A percentile compares a stretch with the other conserved stretches of the same genome.
These are phyloP conservation scores for Ceratobasidium sp. DNA, from an alignment of 1,284 basidiomycete species.

Conservation along the genomic window DNA sequence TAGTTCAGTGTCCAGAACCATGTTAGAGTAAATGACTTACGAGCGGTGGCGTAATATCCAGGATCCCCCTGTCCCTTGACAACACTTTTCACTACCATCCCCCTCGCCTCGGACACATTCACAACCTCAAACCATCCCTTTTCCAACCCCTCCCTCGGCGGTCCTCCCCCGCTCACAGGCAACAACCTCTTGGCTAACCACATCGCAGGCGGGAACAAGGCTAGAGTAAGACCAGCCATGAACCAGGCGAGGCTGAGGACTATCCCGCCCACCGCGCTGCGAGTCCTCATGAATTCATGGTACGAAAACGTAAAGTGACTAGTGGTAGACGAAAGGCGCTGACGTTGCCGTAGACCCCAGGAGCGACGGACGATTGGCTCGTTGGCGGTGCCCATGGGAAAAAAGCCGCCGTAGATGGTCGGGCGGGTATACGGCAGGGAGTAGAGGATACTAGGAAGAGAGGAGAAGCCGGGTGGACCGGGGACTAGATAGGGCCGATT, in stretches of 20 bases:
- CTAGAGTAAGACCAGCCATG: conserved; percentile 54
- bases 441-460: conserved; percentile 60
- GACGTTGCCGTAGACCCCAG: conserved; percentile 68
- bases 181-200: conserved; percentile 64
- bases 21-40: conserved; percentile 55
- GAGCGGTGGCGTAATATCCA: conserved; percentile 75
- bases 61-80: conserved; percentile 78
- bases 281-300: conserved; percentile 70
- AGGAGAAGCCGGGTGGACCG: conserved; percentile 56
- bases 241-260: conserved; percentile 57
- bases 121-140: conserved; percentile 67
- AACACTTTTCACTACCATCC: conserved; percentile 69
- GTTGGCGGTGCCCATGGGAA: conserved; percentile 72
- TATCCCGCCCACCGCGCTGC: conserved; percentile 60
- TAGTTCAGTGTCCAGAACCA: background rate
- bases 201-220: conserved; percentile 50
- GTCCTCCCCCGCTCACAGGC: conserved; percentile 70
- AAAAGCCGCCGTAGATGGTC: conserved; percentile 66
- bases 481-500: background rate
- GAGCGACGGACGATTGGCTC: conserved; percentile 78
- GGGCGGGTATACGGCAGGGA: conserved; percentile 61
- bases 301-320: conserved; percentile 66
- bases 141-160: conserved; percentile 67
- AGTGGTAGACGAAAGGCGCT: background rate
- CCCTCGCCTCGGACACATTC: conserved; percentile 63